phyloP scores from a whole-genome alignment of 1,284 basidiomycete species.

The Moesziomyces sp. region DNA sequence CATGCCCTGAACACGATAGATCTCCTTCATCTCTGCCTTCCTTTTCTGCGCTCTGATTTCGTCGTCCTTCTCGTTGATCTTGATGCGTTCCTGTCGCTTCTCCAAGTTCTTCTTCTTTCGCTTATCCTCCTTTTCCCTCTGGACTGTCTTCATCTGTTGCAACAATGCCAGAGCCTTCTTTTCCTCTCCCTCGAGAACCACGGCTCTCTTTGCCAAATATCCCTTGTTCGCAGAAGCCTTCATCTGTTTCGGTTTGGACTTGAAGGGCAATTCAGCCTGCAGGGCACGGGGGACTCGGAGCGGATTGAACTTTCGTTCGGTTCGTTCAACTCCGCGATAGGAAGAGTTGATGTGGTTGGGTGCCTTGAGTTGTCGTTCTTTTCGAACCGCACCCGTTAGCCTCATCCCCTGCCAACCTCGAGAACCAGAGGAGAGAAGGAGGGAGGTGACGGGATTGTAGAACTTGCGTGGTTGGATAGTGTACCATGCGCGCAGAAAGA shows the following conservation, averaged over 20 bases:
- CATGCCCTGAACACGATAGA: slow-evolving; percentile 57
- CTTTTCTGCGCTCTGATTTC: slow-evolving; percentile 49
- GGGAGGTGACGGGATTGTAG: slow-evolving; percentile 95
- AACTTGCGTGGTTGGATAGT: slow-evolving; percentile 92
- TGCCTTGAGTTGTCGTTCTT: slow-evolving; percentile 84
- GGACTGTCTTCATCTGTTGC: slow-evolving; percentile 91
- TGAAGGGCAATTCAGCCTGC: slow-evolving; percentile 87
- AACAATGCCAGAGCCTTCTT: slow-evolving; percentile 89
- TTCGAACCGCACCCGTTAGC: slow-evolving; percentile 89
- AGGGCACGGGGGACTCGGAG: slow-evolving; percentile 88
- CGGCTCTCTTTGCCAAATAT: slow-evolving; percentile 72
- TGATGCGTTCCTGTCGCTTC: too few relatives aligned
- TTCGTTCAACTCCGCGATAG: slow-evolving; percentile 80
- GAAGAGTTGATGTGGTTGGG: slow-evolving; percentile 83
- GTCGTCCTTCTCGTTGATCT: slow-evolving; percentile 39
- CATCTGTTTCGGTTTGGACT: slow-evolving; percentile 88
- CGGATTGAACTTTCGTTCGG: slow-evolving; percentile 85
- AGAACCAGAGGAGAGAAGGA: slow-evolving; percentile 72
- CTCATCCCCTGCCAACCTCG: slow-evolving; percentile 79
- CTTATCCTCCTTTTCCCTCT: slow-evolving; percentile 88
- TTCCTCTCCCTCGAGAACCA: slow-evolving; percentile 94
- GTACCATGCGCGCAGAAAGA: slow-evolving; percentile 97
- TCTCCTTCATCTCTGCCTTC: slow-evolving; percentile 62
- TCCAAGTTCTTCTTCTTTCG: slow-evolving; percentile 70
- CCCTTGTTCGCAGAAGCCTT: slow-evolving; percentile 74